These are phyloP conservation scores for Aspergillus hiratsukae DNA, from an alignment of 2,329 filamentous ascomycete species.

Conservation along the genomic window DNA sequence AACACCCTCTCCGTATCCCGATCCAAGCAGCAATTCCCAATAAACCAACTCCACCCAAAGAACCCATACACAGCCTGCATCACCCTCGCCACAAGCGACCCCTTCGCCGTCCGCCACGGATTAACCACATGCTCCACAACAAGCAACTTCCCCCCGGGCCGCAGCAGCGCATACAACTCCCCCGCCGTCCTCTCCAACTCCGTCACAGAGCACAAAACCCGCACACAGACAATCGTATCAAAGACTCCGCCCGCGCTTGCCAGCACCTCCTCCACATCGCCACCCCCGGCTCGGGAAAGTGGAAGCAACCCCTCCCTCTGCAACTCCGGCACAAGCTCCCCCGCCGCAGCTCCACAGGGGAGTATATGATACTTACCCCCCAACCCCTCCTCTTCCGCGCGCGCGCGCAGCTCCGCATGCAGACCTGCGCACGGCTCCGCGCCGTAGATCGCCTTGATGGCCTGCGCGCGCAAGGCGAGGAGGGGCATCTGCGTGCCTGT, in stretches of 20 bases:
- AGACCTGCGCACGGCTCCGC: slow-evolving; percentile 50
- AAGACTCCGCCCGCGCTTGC: slow-evolving; percentile 38
- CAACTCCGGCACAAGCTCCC: slow-evolving; percentile 44
- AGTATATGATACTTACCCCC: slow-evolving; percentile 48
- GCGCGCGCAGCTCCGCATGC: slow-evolving; percentile 41
- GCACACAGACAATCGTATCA: slow-evolving; percentile 52
- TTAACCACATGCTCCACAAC: slow-evolving; percentile 55
- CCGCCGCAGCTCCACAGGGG: slow-evolving; percentile 44
- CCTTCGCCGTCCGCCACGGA: slow-evolving; percentile 45
- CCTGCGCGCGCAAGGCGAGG: slow-evolving; percentile 43
- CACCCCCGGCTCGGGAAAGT: no score
- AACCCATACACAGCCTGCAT: slow-evolving; percentile 45
- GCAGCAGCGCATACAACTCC: slow-evolving; percentile 48
- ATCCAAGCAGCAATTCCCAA: slow-evolving; percentile 50
- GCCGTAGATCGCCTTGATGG: slow-evolving; percentile 49
- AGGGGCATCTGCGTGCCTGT: slow-evolving; percentile 48
- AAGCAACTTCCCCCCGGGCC: slow-evolving; percentile 52
- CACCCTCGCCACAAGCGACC: slow-evolving; percentile 41
- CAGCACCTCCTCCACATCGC: neutral
- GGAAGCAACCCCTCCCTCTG: slow-evolving; percentile 40
- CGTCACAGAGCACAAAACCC: slow-evolving; percentile 54
- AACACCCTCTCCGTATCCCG: slow-evolving; percentile 46
- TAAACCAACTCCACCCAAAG: slow-evolving; percentile 49
- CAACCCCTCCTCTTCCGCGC: slow-evolving; percentile 40
- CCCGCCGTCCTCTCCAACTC: slow-evolving; percentile 42